A percentile compares a stretch with the other conserved stretches of the same genome.
Evolutionary conservation across 371 early-diverging fungal genomes (phyloP).

Genomic region (Lichtheimia hyalospora): DNA sequence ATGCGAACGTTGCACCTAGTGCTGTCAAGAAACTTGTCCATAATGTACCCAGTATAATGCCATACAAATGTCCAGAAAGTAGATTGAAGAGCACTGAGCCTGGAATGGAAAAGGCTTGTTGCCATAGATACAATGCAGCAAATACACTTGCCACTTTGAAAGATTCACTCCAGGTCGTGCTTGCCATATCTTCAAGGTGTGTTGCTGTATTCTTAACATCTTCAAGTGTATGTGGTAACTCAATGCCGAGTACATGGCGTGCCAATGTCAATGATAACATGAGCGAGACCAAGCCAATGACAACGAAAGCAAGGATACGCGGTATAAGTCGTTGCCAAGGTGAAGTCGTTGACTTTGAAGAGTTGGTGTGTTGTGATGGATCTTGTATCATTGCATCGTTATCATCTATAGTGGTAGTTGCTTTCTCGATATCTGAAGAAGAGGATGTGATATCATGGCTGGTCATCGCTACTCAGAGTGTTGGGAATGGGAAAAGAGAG

Average conservation of each 20-base stretch:
- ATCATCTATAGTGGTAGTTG: no score
- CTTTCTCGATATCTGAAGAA: no score
- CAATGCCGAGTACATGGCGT: conserved; percentile 33
- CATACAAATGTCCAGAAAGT: conserved; percentile 45
- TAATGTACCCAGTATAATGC: conserved; percentile 32
- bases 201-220: conserved; percentile 37
- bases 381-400: no score
- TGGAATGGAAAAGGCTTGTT: conserved; percentile 52
- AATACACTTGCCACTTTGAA: conserved; percentile 37
- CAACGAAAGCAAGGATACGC: conserved; percentile 29
- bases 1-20: conserved; percentile 45
- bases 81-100: conserved; percentile 49
- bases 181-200: conserved; percentile 33
- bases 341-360: background rate
- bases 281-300: conserved; percentile 35
- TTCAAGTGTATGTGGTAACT: conserved; percentile 38
- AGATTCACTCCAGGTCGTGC: conserved; percentile 33
- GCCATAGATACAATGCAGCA: conserved; percentile 50
- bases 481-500: no score
- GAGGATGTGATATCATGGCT: no score
- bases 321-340: conserved; percentile 20
- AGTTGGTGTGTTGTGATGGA: no score
- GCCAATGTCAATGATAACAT: conserved; percentile 36
- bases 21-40: conserved; percentile 47
- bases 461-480: no score